Evolutionary conservation across 139 green algal species (phyloP).

Genomic region (Coelastrella sp.): DNA sequence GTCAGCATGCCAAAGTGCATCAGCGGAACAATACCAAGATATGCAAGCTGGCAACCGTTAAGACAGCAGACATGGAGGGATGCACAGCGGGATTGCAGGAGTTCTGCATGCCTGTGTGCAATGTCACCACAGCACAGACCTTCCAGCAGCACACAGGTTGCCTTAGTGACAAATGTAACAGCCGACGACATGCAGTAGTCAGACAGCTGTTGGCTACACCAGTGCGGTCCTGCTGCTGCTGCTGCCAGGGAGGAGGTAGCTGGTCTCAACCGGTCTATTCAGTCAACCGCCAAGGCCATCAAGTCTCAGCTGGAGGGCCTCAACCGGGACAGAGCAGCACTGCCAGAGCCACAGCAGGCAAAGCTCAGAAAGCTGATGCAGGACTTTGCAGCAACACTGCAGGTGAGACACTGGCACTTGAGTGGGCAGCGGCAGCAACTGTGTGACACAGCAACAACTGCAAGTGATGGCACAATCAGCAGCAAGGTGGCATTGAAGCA

Average conservation of each 20-base stretch:
- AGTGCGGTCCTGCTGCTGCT: not conserved
- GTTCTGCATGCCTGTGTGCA: not conserved
- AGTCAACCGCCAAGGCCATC: conserved; percentile 52
- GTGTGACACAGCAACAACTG: too few relatives aligned
- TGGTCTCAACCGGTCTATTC: conserved; percentile 5
- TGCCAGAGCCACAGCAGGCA: conserved; percentile 34
- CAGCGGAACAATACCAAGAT: not conserved
- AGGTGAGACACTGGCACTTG: conserved; percentile 32
- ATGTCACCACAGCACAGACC: not conserved
- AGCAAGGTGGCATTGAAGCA: not conserved
- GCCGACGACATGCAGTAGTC: not conserved
- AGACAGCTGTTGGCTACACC: not conserved
- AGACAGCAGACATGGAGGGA: too few relatives aligned
- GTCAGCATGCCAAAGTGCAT: not conserved
- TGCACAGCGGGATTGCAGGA: too few relatives aligned
- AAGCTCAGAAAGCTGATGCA: conserved; percentile 58
- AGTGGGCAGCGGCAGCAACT: not conserved
- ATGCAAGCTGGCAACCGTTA: too few relatives aligned
- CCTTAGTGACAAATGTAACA: too few relatives aligned
- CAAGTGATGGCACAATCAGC: too few relatives aligned
- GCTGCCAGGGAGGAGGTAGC: conserved; percentile 39
- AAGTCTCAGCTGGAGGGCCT: conserved; percentile 57
- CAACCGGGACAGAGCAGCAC: conserved; percentile 1
- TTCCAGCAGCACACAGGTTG: too few relatives aligned
- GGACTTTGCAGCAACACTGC: conserved; percentile 66